Evolutionary conservation across 148 eudicot genomes (phyloP).

Genomic region (Rheum nobile): DNA sequence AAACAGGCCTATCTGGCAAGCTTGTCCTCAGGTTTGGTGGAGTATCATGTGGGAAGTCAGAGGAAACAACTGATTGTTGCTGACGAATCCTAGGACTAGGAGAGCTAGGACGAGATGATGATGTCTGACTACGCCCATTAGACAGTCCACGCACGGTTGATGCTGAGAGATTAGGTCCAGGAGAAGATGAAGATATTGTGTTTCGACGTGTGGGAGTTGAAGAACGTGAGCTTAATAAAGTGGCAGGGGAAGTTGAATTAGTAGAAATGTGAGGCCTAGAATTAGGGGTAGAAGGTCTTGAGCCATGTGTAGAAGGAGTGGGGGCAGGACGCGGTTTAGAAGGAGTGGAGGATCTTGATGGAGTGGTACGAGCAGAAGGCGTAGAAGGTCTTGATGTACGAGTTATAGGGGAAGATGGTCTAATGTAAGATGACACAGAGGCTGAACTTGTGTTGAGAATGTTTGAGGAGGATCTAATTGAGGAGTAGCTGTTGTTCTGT

Average conservation of each 20-base stretch:
- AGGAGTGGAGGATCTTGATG: slow-evolving; percentile 58
- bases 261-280: slow-evolving; percentile 63
- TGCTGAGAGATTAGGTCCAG: slow-evolving; percentile 32
- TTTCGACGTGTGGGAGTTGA: slow-evolving; percentile 85
- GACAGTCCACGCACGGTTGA: slow-evolving; percentile 41
- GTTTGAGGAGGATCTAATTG: slow-evolving; percentile 45
- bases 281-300: slow-evolving; percentile 91
- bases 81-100: slow-evolving; percentile 69
- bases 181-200: slow-evolving; percentile 40
- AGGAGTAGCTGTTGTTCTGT: slow-evolving; percentile 43
- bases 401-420: slow-evolving; percentile 71
- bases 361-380: slow-evolving; percentile 61
- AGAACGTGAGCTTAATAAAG: slow-evolving; percentile 62
- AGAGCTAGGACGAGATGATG: slow-evolving; percentile 86
- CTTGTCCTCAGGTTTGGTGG: slow-evolving; percentile 88
- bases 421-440: slow-evolving; percentile 87
- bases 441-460: slow-evolving; percentile 91
- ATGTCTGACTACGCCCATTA: slow-evolving; percentile 46
- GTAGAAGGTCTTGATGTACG: slow-evolving; percentile 80
- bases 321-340: slow-evolving; percentile 47
- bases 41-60: slow-evolving; percentile 76
- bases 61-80: slow-evolving; percentile 59
- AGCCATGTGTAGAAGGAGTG: slow-evolving; percentile 39
- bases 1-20: slow-evolving; percentile 81
- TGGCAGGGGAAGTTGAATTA: slow-evolving; percentile 36